Conservation (phyloP, 139 green algal genomes). For the Tetratostichococcus sp. region DNA sequence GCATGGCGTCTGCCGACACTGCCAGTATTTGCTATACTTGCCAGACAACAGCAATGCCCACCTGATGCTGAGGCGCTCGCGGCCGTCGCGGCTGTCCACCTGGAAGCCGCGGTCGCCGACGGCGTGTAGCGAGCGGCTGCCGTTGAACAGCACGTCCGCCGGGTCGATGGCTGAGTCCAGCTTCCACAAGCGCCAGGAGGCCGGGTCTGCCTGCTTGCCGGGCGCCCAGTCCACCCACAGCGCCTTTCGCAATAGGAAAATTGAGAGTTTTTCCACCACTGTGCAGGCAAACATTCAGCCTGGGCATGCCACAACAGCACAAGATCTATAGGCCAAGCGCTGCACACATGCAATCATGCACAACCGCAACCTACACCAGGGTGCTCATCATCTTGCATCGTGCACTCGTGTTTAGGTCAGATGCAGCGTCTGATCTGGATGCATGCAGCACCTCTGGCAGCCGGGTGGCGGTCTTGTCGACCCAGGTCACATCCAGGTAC, state of each 20-base stretch:
- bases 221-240: slow-evolving; percentile 39
- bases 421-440: too few relatives aligned
- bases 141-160: slow-evolving; percentile 48
- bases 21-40: too few relatives aligned
- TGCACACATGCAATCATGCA: too few relatives aligned
- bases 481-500: slow-evolving; percentile 35
- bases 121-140: slow-evolving; percentile 48
- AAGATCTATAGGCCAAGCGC: too few relatives aligned
- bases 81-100: slow-evolving; percentile 10
- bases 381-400: too few relatives aligned
- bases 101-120: slow-evolving; percentile 36
- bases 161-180: slow-evolving; percentile 38
- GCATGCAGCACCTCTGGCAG: slow-evolving; percentile 47
- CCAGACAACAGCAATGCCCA: too few relatives aligned
- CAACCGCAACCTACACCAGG: too few relatives aligned
- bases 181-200: slow-evolving; percentile 49
- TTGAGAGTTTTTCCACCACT: too few relatives aligned
- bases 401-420: too few relatives aligned
- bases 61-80: slow-evolving; percentile 29
- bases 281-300: too few relatives aligned
- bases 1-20: too few relatives aligned
- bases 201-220: background rate
- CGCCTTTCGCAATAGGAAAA: slow-evolving; percentile 16
- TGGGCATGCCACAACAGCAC: too few relatives aligned
- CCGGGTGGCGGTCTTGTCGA: slow-evolving; percentile 59